Base-by-base conservation (phyloP, 2,329 filamentous ascomycete species). In the Penicillium brevicompactum region DNA sequence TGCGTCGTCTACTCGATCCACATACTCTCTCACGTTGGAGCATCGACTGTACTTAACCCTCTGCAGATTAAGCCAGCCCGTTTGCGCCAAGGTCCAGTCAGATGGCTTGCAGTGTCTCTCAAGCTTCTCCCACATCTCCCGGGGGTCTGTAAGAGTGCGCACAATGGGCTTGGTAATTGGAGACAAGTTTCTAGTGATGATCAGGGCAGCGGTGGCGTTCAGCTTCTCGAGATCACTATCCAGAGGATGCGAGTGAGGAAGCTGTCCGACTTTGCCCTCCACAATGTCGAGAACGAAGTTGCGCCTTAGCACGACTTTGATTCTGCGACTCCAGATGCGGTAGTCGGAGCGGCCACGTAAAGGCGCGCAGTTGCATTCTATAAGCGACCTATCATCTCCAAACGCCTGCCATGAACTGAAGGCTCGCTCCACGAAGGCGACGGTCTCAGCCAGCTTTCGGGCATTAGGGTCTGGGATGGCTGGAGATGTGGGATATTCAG, bases 101-200 rank as follows among this genome's bases (percentile, higher is more conserved):
- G 50, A 41, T 5, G 50, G 50, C 10, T 47, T 52, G 50, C 50
- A 52, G 34, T 52, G 50, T 7, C 22, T 52, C 18, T 52, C 50
- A 27, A 52, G 13, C 14, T 52, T 52, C 18, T 47, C 43, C 50
- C 50, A 52, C 43, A 52, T 52, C 34, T 46, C 27, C 13, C 46
- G 50, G 14, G 50, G 34, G 2, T 34, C 21, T 13, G 21, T 44
- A 18, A 52, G 40, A 11, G 46, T 52, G 34, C 50, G 50, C 16
- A 52, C 50, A 31, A 52, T 47, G 3, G 37, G 18, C 16, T 14
- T 47, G 9, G 50, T 52, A 9, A 30, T 30, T 4, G 32, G 24
- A 32, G 50, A 47, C n/a, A 52, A 24, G 7, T 52, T 47, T 14
- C 3, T 32, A 7, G 30, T 52, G 22, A 52, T 52, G 34, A 52